Evolutionary conservation across 371 early-diverging fungal genomes (phyloP), one percentile per base, ranked within the genome.

Genomic region (Mucor piriformis): DNA sequence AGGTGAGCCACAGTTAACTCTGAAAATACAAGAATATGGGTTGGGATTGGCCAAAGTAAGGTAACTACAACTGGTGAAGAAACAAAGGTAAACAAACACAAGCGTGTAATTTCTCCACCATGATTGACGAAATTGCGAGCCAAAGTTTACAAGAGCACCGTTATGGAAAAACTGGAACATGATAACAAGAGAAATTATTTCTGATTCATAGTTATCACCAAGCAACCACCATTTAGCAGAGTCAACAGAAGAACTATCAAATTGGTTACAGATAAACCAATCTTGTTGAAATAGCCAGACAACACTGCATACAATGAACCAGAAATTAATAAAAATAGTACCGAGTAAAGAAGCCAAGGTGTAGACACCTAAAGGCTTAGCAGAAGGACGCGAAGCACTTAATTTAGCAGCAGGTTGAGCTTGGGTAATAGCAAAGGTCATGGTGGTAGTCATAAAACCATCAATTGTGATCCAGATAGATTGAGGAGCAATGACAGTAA

Each of bases 171-270:
- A 87, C 60, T 82, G 83, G 78, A 86, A 88, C 63, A 89, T 74
- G 59, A 83, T 79, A 3, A 83, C 79, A 10, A 86, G 71, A 0
- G 87, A 64, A 27, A 91, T 80, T 12, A 79, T 69, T 58, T 81
- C 86, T 32, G 83, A 86, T 74, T 92, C 92, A 57, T 73, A 92
- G 67, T 91, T 92, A 67, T 92, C 92, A 43, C 85, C 92, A 27
- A 92, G 71, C 47, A 91, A 72, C 91, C 92, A 92, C 92, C 92
- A 92, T 47, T 84, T 71, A 21, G 85, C 67, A n/a, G 88, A 73
- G 63, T 92, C 87, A 24, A 82, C 78, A n/a, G 82, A 70, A 23
- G 73, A 62, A 35, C 82, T 79, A 61, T 92, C 90, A 66, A 92
- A 92, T 72, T 91, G 88, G 53, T 87, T 69, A 80, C 92, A 92